Evolutionary conservation across 495 filamentous ascomycete genomes (phyloP).

Genomic region (Corynascus novoguineensis): DNA sequence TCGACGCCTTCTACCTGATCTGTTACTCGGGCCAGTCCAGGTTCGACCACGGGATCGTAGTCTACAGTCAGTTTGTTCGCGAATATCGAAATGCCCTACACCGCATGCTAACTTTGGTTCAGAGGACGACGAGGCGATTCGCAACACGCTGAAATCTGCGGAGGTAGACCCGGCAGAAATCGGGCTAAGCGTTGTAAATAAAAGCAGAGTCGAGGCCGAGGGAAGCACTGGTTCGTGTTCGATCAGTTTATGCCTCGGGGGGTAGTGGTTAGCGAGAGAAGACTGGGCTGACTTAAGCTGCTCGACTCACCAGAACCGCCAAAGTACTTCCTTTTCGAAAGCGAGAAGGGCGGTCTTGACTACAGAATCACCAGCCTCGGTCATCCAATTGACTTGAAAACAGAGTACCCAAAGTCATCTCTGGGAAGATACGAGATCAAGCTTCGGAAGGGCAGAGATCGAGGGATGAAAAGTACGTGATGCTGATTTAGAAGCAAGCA

Average conservation of each 20-base stretch:
- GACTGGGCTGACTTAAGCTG: not conserved
- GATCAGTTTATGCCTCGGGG: too few species aligned
- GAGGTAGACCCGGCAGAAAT: conserved; percentile 19
- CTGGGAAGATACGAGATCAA: conserved; percentile 35
- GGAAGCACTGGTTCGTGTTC: not conserved
- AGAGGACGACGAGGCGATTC: conserved; percentile 38
- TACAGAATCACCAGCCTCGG: conserved; percentile 36
- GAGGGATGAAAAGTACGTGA: conserved; percentile 29
- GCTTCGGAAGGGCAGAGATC: conserved; percentile 31
- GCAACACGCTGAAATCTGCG: conserved; percentile 23
- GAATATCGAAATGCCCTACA: not conserved
- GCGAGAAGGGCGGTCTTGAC: conserved; percentile 24
- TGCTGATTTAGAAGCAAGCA: not conserved
- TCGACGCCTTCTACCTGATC: conserved; percentile 40
- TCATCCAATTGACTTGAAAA: conserved; percentile 31
- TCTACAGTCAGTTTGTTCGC: conserved; percentile 34
- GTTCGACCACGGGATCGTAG: conserved; percentile 37
- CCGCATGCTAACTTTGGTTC: not conserved
- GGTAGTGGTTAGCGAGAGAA: not conserved
- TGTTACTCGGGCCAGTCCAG: conserved; percentile 37
- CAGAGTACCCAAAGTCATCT: conserved; percentile 28
- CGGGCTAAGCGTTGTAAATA: conserved; percentile 21
- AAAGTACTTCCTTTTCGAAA: conserved; percentile 31
- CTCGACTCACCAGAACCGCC: not conserved
- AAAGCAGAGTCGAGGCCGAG: conserved; percentile 8